Evolutionary conservation across 805 yeast genomes (phyloP).

Genomic region (Saturnispora hagleri): DNA sequence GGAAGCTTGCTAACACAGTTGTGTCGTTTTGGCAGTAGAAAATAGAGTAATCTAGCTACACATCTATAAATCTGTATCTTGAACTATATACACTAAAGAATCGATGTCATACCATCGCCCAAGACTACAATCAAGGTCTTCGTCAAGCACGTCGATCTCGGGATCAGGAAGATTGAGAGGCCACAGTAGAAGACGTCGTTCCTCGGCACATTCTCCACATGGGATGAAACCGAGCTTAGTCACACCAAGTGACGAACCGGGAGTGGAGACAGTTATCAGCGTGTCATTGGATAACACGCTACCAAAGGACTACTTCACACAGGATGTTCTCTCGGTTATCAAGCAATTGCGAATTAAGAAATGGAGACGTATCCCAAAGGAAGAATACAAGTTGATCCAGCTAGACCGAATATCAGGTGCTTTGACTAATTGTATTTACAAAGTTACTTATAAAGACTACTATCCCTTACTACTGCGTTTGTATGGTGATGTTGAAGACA

Average conservation of each 20-base stretch:
- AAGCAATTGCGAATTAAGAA: slow-evolving; percentile 60
- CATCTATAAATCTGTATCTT: not conserved
- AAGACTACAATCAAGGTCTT: slow-evolving; percentile 3
- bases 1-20: not conserved
- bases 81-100: not conserved
- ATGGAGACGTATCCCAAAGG: slow-evolving; percentile 56
- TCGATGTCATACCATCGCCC: not conserved
- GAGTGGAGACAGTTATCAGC: slow-evolving; percentile 27
- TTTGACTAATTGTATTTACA: slow-evolving; percentile 81
- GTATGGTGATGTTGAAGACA: slow-evolving; percentile 80
- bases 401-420: slow-evolving; percentile 82
- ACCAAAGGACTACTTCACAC: slow-evolving; percentile 78
- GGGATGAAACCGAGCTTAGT: not conserved
- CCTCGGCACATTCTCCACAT: not conserved
- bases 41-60: not conserved
- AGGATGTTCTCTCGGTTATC: slow-evolving; percentile 60
- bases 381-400: slow-evolving; percentile 35
- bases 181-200: not conserved
- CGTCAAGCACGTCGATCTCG: slow-evolving; percentile 16
- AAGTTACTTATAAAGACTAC: slow-evolving; percentile 36
- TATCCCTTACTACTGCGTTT: slow-evolving; percentile 68
- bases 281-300: slow-evolving; percentile 64
- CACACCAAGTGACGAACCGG: not conserved
- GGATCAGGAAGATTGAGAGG: slow-evolving; percentile 5
- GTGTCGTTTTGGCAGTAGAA: not conserved